Conservation (phyloP, 768 basidiomycete genomes). For the Sporobolomyces roseus region DNA sequence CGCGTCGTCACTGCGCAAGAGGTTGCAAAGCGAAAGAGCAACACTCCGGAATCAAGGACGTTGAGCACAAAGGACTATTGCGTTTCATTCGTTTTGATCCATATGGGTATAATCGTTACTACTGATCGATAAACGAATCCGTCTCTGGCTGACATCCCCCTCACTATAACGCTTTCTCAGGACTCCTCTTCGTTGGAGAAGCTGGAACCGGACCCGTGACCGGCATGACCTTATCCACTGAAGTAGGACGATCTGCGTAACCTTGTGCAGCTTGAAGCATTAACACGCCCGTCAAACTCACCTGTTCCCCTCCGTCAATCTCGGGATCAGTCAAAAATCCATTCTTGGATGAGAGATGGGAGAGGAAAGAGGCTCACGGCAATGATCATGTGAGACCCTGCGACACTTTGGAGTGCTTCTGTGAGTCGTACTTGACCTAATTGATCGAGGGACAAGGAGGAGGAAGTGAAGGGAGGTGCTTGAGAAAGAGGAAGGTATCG, state of each 20-base stretch:
- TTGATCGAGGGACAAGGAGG: background rate
- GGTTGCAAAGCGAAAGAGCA: no score
- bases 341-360: background rate
- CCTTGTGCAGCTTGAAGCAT: conserved; percentile 39
- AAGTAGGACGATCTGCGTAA: conserved; percentile 23
- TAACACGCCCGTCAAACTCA: conserved; percentile 37
- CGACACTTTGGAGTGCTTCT: conserved; percentile 35
- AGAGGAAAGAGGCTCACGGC: conserved; percentile 20
- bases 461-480: background rate
- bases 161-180: no score
- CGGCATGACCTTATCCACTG: background rate
- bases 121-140: no score
- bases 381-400: conserved; percentile 36
- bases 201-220: background rate
- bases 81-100: no score
- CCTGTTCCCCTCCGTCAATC: conserved; percentile 14
- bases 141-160: no score
- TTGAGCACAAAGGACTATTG: no score
- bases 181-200: background rate
- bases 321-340: no score
- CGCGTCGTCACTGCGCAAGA: no score
- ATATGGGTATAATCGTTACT: no score
- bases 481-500: conserved; percentile 32
- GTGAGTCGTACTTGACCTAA: conserved; percentile 19
- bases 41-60: no score